phyloP scores from a whole-genome alignment of 1,139 yeast species.

The Hemisphaericaspora lyxosophila region DNA sequence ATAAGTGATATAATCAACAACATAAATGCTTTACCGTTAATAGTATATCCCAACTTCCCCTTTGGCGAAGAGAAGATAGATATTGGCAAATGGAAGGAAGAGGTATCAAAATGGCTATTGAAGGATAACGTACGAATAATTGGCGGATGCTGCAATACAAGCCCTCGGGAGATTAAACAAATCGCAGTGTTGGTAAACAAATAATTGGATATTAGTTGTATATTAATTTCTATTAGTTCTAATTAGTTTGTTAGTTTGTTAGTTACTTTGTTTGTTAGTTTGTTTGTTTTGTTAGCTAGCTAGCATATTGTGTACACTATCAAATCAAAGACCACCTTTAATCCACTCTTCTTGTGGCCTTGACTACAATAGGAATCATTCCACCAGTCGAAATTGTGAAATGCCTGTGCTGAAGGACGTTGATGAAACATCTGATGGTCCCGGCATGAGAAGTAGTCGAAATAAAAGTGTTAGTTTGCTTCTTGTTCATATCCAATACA shows the following conservation, averaged over 20 bases:
- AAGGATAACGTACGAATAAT: slow-evolving; percentile 35
- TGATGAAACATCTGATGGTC: slow-evolving; percentile 52
- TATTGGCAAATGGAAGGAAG: slow-evolving; percentile 27
- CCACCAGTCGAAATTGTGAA: slow-evolving; percentile 57
- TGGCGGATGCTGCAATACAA: slow-evolving; percentile 63
- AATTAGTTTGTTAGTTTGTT: too few species aligned
- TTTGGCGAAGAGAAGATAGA: slow-evolving; percentile 21
- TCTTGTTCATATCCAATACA: slow-evolving; percentile 21
- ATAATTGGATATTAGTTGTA: too few species aligned
- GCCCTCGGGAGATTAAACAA: slow-evolving; percentile 40
- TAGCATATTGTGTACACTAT: too few species aligned
- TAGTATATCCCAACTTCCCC: slow-evolving; percentile 45
- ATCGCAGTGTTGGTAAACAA: too few species aligned
- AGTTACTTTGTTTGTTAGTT: too few species aligned
- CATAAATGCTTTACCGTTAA: slow-evolving; percentile 18
- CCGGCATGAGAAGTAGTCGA: slow-evolving; percentile 66
- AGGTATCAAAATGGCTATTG: slow-evolving; percentile 33
- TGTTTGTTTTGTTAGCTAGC: too few species aligned
- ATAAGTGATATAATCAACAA: slow-evolving; percentile 11
- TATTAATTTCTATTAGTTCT: too few species aligned
- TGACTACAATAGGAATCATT: slow-evolving; percentile 61
- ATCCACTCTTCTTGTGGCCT: slow-evolving; percentile 28
- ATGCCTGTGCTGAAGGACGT: slow-evolving; percentile 53
- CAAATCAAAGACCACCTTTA: background rate
- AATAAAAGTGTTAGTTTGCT: slow-evolving; percentile 32